phyloP scores from a whole-genome alignment of 257 asterid species.

The Verbena officinalis region DNA sequence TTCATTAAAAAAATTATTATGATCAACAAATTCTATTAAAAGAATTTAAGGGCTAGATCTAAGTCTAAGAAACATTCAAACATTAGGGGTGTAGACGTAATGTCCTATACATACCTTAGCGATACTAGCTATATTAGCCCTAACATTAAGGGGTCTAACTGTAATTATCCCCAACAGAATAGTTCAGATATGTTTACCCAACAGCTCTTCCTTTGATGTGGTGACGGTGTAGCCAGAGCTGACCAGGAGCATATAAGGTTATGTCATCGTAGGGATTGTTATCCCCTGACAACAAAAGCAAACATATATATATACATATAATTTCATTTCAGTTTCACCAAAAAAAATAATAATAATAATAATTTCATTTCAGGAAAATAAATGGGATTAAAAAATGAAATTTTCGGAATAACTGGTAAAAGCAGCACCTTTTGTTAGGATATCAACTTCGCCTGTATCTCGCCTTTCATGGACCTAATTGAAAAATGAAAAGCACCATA shows the following conservation, averaged over 20 bases:
- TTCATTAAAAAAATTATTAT: too few relatives aligned
- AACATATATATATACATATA: not conserved
- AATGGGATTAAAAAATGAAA: not conserved
- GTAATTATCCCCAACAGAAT: too few relatives aligned
- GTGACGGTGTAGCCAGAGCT: conserved; percentile 61
- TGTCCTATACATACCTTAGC: too few relatives aligned
- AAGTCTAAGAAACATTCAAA: too few relatives aligned
- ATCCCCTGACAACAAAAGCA: conserved; percentile 54
- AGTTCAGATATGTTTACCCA: conserved; percentile 46
- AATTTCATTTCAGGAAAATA: too few relatives aligned
- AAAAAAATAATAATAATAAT: too few relatives aligned
- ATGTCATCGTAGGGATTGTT: conserved; percentile 54
- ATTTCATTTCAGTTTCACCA: too few relatives aligned
- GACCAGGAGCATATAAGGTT: conserved; percentile 62
- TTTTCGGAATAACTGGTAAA: not conserved
- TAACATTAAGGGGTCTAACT: too few relatives aligned
- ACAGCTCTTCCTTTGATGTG: conserved; percentile 79
- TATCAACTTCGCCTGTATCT: conserved; percentile 59
- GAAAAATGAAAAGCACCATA: not conserved
- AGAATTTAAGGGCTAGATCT: too few relatives aligned
- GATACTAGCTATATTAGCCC: too few relatives aligned
- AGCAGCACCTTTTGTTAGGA: conserved; percentile 77
- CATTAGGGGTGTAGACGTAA: too few relatives aligned
- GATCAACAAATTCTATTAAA: too few relatives aligned
- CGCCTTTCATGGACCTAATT: conserved; percentile 65